Evolutionary conservation across 306 rosid genomes (phyloP).

Genomic region (Herpetospermum pedunculosum): DNA sequence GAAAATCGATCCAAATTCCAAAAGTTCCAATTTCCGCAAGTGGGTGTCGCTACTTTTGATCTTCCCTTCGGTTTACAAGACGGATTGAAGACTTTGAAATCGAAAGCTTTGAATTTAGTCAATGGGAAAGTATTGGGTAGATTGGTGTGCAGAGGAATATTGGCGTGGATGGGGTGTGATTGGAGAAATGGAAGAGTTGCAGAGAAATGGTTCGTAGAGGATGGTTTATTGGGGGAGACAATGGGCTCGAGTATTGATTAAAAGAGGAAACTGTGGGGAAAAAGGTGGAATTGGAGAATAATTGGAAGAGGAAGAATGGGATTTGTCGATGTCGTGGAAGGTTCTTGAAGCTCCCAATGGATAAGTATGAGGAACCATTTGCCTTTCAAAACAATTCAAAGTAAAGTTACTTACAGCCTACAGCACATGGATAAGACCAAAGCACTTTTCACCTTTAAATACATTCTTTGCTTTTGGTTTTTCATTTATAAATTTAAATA

Average conservation of each 20-base stretch:
- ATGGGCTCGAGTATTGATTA: constrained; percentile 3
- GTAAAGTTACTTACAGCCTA: neutral
- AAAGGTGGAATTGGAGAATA: neutral
- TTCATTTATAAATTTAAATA: too few relatives aligned
- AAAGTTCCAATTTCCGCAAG: neutral
- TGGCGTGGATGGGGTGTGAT: neutral
- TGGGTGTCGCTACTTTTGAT: neutral
- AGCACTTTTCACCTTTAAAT: neutral
- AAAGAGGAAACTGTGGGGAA: neutral
- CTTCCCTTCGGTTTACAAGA: neutral
- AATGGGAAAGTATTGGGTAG: neutral
- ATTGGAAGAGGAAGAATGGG: neutral
- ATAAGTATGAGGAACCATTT: neutral
- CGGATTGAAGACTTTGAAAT: neutral
- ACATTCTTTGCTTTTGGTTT: neutral
- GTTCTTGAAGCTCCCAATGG: constrained; percentile 7
- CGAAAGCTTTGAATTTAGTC: neutral
- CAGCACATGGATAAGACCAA: neutral
- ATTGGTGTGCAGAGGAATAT: neutral
- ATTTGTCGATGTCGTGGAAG: constrained; percentile 5
- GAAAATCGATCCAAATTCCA: too few relatives aligned
- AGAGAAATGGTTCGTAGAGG: neutral
- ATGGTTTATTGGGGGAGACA: neutral
- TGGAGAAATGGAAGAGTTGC: neutral
- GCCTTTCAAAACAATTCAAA: neutral